Percentiles rank a stretch among this genome's conserved stretches.
Conservation (phyloP, 75 land plant species). For the Selaginella moellendorffii region DNA sequence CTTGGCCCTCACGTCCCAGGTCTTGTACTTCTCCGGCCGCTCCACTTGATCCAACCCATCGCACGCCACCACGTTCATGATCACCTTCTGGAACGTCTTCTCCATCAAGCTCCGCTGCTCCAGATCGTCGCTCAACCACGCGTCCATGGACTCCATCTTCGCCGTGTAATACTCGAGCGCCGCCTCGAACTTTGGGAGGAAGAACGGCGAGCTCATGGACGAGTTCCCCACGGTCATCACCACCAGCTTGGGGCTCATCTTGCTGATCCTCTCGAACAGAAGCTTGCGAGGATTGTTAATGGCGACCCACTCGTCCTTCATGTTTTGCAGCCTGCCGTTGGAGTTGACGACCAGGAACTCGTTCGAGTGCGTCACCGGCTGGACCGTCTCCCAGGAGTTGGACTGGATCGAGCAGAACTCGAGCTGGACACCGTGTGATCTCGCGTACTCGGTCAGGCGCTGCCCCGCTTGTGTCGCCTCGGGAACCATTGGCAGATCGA, state of each 20-base stretch:
- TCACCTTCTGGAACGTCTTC: conserved; percentile 15
- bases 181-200: conserved; percentile 28
- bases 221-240: conserved; percentile 31
- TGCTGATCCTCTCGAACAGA: conserved; percentile 20
- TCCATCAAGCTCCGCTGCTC: conserved; percentile 15
- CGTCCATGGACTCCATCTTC: conserved; percentile 31
- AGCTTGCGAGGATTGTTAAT: conserved; percentile 20
- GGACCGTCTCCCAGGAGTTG: conserved; percentile 23
- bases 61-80: conserved; percentile 34
- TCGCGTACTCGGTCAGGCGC: conserved; percentile 14
- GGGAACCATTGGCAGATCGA: conserved; percentile 34
- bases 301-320: conserved; percentile 24
- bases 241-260: conserved; percentile 29
- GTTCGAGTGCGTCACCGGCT: conserved; percentile 5
- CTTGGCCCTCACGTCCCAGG: conserved; percentile 28
- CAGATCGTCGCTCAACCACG: conserved; percentile 18
- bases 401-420: conserved; percentile 20
- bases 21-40: conserved; percentile 29
- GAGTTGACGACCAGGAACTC: neutral
- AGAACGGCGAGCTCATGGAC: conserved; percentile 29
- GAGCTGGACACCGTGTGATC: conserved; percentile 18
- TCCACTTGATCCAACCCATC: conserved; percentile 34
- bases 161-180: conserved; percentile 30
- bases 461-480: conserved; percentile 6
- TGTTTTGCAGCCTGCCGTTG: neutral